phyloP scores from a whole-genome alignment of 495 filamentous ascomycete species.

The Talaromyces trachyspermus region DNA sequence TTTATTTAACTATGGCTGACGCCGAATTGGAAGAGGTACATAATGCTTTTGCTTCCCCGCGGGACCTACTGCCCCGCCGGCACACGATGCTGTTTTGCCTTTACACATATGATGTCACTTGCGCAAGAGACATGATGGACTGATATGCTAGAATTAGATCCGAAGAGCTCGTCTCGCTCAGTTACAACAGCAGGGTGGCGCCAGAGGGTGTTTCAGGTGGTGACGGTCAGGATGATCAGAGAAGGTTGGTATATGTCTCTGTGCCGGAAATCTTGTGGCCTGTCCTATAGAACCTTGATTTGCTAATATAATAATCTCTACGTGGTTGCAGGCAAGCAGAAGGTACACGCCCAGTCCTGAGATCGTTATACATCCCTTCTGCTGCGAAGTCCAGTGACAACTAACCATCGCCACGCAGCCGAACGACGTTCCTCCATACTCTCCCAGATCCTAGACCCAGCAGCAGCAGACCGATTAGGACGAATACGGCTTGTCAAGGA shows the following conservation, averaged over 20 bases:
- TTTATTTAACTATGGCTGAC: slow-evolving; percentile 78
- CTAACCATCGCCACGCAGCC: slow-evolving; percentile 14
- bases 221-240: slow-evolving; percentile 54
- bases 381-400: background rate
- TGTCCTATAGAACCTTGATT: no score
- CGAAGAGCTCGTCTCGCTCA: slow-evolving; percentile 83
- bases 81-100: no score
- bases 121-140: background rate
- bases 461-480: slow-evolving; percentile 85
- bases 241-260: slow-evolving; percentile 39
- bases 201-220: slow-evolving; percentile 31
- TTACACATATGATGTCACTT: no score
- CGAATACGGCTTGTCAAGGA: slow-evolving; percentile 96
- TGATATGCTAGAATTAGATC: slow-evolving; percentile 49
- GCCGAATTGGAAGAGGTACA: slow-evolving; percentile 73
- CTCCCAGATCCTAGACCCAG: slow-evolving; percentile 86
- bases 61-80: no score
- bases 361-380: no score
- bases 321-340: slow-evolving; percentile 52
- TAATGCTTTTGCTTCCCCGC: background rate
- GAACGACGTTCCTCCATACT: slow-evolving; percentile 65
- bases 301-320: no score
- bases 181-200: slow-evolving; percentile 63
- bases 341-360: slow-evolving; percentile 32
- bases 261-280: no score